A percentile compares a stretch with the other conserved stretches of the same genome.
phyloP scores from a whole-genome alignment of 139 green algal genomes.

The Dunaliella sp. region DNA sequence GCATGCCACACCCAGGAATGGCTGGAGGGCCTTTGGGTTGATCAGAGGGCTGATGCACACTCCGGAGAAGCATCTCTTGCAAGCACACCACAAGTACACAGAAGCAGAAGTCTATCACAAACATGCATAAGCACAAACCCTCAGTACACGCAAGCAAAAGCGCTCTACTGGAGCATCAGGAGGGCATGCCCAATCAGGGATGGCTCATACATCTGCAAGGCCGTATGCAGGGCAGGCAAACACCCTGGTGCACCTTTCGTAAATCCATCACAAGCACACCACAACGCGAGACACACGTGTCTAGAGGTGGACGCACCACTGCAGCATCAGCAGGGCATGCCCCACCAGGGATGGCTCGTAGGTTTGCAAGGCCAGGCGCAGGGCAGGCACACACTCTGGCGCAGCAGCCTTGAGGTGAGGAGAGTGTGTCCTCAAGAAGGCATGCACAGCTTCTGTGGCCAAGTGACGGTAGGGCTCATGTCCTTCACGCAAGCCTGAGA shows the following conservation, averaged over 20 bases:
- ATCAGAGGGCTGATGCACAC: no score
- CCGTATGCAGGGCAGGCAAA: background rate
- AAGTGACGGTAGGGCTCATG: conserved; percentile 47
- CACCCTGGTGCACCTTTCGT: background rate
- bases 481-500: conserved; percentile 33
- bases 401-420: conserved; percentile 11
- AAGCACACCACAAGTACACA: no score
- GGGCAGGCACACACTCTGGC: background rate
- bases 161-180: conserved; percentile 27
- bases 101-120: no score
- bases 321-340: conserved; percentile 27
- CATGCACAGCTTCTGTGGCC: conserved; percentile 23
- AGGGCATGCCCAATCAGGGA: conserved; percentile 27
- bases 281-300: no score
- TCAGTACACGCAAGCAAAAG: no score
- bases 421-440: conserved; percentile 19
- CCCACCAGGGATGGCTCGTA: conserved; percentile 32
- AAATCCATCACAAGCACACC: no score
- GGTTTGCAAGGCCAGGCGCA: conserved; percentile 22
- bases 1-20: no score
- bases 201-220: conserved; percentile 32
- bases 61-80: no score
- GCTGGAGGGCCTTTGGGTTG: no score
- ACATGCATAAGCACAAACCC: no score
- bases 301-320: conserved; percentile 17